Conservation (phyloP, 352 stramenopile species). For the Phytopythium aichiense region DNA sequence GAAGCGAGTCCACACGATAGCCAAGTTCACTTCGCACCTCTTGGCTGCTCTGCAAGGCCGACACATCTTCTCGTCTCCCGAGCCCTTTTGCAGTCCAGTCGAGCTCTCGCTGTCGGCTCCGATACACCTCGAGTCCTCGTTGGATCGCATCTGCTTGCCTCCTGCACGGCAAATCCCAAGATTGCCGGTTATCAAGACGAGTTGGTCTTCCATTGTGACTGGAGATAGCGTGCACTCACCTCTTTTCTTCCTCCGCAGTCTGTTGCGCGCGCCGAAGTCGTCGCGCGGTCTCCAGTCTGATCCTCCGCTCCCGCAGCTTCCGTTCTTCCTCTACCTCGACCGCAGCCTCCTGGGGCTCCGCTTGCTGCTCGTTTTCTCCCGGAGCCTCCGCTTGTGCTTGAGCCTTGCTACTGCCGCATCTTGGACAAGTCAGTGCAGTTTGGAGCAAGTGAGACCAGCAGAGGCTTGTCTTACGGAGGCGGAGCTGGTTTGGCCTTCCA, state of each 20-base stretch:
- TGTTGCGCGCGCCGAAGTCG: slow-evolving; percentile 40
- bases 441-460: neutral
- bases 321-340: slow-evolving; percentile 13
- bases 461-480: neutral
- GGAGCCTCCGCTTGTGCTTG: neutral
- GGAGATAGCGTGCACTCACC: slow-evolving; percentile 15
- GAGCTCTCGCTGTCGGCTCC: slow-evolving; percentile 52
- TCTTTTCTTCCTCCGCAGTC: slow-evolving; percentile 36
- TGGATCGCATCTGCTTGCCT: slow-evolving; percentile 49
- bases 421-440: neutral
- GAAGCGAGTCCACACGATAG: neutral
- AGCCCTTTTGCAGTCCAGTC: slow-evolving; percentile 60
- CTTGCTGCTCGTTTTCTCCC: slow-evolving; percentile 7
- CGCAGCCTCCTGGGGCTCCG: neutral
- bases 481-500: neutral
- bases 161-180: slow-evolving; percentile 13
- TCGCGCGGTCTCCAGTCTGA: slow-evolving; percentile 44
- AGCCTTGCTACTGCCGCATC: neutral
- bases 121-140: slow-evolving; percentile 46
- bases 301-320: slow-evolving; percentile 33
- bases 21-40: neutral
- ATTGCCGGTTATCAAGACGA: neutral
- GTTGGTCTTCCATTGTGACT: neutral
- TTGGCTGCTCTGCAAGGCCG: neutral
- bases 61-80: slow-evolving; percentile 4